phyloP scores from a whole-genome alignment of 2,329 filamentous ascomycete species.

The Graphilbum ipis-grandicollis region DNA sequence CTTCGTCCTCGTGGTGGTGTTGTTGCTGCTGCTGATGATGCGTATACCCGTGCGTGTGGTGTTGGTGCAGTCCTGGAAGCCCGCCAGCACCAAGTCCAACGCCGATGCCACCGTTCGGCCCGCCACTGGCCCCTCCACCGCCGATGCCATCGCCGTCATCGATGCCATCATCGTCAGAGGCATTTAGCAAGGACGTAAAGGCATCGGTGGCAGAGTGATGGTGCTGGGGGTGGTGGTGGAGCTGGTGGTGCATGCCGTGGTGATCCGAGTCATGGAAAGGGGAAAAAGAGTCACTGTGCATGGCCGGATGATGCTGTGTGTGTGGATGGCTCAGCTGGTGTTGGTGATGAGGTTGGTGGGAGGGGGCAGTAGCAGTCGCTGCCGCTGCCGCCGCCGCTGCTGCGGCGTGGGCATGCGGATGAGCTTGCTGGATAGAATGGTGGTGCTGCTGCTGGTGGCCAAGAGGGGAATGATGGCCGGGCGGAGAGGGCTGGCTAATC shows the following conservation, averaged over 20 bases:
- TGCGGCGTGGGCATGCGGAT: background rate
- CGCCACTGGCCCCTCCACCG: background rate
- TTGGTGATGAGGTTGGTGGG: background rate
- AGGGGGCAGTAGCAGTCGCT: background rate
- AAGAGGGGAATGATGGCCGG: constrained; percentile 6
- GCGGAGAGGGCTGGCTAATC: constrained; percentile 24
- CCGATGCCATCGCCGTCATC: constrained; percentile 3
- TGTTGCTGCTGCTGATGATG: constrained; percentile 3
- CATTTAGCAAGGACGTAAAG: constrained; percentile 36
- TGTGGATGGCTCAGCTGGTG: background rate
- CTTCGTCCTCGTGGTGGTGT: constrained; percentile 12
- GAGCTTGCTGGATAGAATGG: background rate
- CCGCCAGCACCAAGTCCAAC: background rate
- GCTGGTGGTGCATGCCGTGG: constrained; percentile 15
- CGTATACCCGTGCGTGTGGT: background rate
- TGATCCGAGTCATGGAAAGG: constrained; percentile 18
- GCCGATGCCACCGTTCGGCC: background rate
- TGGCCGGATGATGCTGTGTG: constrained; percentile 10
- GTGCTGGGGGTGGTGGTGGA: constrained; percentile 8
- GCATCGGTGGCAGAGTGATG: constrained; percentile 24
- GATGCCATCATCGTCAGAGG: constrained; percentile 18
- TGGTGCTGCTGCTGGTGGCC: background rate
- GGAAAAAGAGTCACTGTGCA: constrained; percentile 14
- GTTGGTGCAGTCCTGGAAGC: background rate
- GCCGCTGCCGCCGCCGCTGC: background rate